Evolutionary conservation across 2,329 filamentous ascomycete genomes (phyloP).

Genomic region (Nannizziopsis arthrosporioides): DNA sequence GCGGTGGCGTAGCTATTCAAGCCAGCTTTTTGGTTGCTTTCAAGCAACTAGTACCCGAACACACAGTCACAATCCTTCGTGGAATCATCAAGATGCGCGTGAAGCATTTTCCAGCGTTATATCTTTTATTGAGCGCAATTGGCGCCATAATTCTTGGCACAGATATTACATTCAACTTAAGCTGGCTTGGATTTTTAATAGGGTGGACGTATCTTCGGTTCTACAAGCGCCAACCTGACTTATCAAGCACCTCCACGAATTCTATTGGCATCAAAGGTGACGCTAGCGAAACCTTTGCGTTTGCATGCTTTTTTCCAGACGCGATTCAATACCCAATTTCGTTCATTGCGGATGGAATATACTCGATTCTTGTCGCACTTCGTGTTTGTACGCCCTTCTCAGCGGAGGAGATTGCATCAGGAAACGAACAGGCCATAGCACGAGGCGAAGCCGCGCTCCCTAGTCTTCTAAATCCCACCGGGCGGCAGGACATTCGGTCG

Average conservation of each 20-base stretch:
- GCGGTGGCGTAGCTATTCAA: constrained; percentile 78
- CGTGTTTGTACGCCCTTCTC: constrained; percentile 78
- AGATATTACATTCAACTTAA: constrained; percentile 68
- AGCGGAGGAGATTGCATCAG: constrained; percentile 62
- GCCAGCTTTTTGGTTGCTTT: constrained; percentile 92
- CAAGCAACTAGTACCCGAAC: constrained; percentile 92
- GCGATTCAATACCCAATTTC: constrained; percentile 66
- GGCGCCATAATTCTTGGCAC: constrained; percentile 54
- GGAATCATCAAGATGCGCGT: constrained; percentile 83
- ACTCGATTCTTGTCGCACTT: constrained; percentile 60
- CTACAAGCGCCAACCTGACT: constrained; percentile 58
- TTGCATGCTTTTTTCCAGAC: constrained; percentile 89
- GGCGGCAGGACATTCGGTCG: constrained; percentile 34
- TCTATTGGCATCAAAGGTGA: constrained; percentile 62
- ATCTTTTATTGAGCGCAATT: constrained; percentile 57
- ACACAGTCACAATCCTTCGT: constrained; percentile 88
- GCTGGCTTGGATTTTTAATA: constrained; percentile 68
- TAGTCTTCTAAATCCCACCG: constrained; percentile 43
- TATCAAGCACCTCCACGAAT: constrained; percentile 43
- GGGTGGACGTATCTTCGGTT: constrained; percentile 96
- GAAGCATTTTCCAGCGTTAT: constrained; percentile 66
- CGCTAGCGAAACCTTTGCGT: constrained; percentile 89
- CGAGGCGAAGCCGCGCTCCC: constrained; percentile 51
- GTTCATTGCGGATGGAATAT: constrained; percentile 61
- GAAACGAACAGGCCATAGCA: constrained; percentile 58